Conservation (phyloP, 371 early-diverging fungal genomes). For the Smittium culicis region DNA sequence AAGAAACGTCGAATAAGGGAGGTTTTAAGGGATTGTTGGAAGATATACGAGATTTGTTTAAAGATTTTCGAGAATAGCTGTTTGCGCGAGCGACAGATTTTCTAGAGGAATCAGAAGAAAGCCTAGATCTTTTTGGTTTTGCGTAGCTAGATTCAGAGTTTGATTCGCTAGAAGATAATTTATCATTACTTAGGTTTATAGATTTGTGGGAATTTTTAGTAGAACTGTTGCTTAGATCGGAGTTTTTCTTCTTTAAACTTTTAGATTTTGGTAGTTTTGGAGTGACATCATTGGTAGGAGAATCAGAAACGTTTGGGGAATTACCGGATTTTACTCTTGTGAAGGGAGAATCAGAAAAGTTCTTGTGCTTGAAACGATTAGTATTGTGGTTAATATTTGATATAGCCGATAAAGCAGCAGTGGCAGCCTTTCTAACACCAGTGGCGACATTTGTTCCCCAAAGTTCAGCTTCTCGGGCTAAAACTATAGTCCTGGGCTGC, state of each 20-base stretch:
- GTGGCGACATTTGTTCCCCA: conserved; percentile 21
- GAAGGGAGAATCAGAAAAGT: neutral
- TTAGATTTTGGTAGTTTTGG: too few relatives aligned
- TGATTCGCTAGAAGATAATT: neutral
- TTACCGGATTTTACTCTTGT: neutral
- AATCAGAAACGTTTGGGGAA: neutral
- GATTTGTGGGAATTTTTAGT: too few relatives aligned
- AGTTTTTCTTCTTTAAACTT: too few relatives aligned
- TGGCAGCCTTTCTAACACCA: conserved; percentile 15
- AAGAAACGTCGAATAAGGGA: too few relatives aligned
- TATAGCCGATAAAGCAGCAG: conserved; percentile 7
- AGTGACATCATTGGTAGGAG: neutral
- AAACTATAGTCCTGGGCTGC: conserved; percentile 22
- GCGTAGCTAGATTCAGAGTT: neutral
- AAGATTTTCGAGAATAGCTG: neutral
- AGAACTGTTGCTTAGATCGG: too few relatives aligned
- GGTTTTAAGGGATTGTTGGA: too few relatives aligned
- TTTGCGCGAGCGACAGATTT: too few relatives aligned
- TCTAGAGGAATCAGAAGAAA: neutral
- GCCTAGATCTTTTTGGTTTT: neutral
- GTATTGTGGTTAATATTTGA: neutral
- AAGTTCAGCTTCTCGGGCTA: conserved; percentile 22
- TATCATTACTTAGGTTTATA: too few relatives aligned
- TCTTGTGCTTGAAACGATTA: neutral
- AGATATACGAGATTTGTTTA: neutral